Evolutionary conservation across 768 basidiomycete species (phyloP), one percentile per base, ranked within the genome.

Genomic region (Lactarius sp.): DNA sequence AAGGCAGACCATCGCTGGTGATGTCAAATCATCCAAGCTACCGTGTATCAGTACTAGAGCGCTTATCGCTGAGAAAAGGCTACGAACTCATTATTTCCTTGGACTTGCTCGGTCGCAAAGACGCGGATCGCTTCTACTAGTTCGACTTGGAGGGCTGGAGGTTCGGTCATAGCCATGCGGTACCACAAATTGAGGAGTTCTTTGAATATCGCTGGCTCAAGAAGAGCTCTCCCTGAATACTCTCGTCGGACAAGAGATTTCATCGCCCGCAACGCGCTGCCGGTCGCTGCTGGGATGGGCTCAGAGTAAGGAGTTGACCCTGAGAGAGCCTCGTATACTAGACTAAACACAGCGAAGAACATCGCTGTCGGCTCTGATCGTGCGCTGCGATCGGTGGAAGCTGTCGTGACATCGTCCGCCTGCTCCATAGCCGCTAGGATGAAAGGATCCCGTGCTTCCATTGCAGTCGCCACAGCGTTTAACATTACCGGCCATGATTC

Each of bases 331-430:
- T 98, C 96, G 68, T 90, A 99, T 0, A 96, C 86, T n/a, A 98
- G 82, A 12, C 96, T 95, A 71, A 96, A 98, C 5, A 97, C 72
- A 12, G 92, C 82, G 75, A 87, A 94, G 77, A 98, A 99, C 75
- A 92, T 85, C 12, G 85, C 80, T 0, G 87, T 81, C 2, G 93
- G 90, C 61, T 92, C 90, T 14, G 80, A 76, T 8, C 75, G 70
- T 5, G 80, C 74, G 16, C 74, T 71, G 4, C 63, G 62, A 13
- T 56, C 62, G 27, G 59, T 37, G 7, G 70, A 69, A 6, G 71
- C 66, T 3, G 72, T 64, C 0, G 74, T 56, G 27, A 73, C 68
- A 27, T 68, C 8, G 61, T 87, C 86, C 68, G 80, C 78, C 0
- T 92, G 94, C 71, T 94, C 87, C 81, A 98, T 90, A 0, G 94